Evolutionary conservation across 192 early-diverging fungal genomes (phyloP), one percentile per base, ranked within the genome.

Genomic region (Piromyces finnis): DNA sequence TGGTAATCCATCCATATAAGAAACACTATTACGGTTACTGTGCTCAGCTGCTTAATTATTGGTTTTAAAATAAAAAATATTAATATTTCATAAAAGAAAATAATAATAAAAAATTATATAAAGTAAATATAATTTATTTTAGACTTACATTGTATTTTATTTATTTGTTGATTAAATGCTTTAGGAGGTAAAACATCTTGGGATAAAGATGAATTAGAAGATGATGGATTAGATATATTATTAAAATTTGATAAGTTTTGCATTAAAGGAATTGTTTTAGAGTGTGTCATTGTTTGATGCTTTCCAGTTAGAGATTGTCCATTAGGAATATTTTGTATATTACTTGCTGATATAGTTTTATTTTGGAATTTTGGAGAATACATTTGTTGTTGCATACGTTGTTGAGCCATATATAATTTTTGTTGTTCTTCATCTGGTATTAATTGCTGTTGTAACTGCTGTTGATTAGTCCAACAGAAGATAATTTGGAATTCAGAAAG

Each of bases 401-500:
- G 83, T 36, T 81, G 82, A n/a, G 51, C 51, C 5, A 68, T 26
- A n/a, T 68, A 68, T 78, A 82, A 35, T 36, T 28, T 41, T 77
- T 77, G 28, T 77, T 84, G 79, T 29, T 36, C 59, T 6, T 85
- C 79, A 29, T 81, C 36, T 13, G 81, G 80, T 26, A 81, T 30
- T 36, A 82, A 84, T 80, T 77, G 81, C 59, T 27, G 82, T 29
- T 78, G 81, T 78, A 83, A 78, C 41, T 77, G 59, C 51, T 83
- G 82, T 79, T 79, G 51, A 79, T 27, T 79, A 1, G 78, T 83
- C 82, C 82, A 85, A 77, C 86, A 80, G 78, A 90, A 90, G 26
- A 89, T 81, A 16, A 81, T 80, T 27, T 80, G 78, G 81, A 86
- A 99, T 80, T 96, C 96, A 12, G 92, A 90, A 89, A 98, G 90